phyloP scores from a whole-genome alignment of 2,329 filamentous ascomycete species.

The Fusarium temperatum region DNA sequence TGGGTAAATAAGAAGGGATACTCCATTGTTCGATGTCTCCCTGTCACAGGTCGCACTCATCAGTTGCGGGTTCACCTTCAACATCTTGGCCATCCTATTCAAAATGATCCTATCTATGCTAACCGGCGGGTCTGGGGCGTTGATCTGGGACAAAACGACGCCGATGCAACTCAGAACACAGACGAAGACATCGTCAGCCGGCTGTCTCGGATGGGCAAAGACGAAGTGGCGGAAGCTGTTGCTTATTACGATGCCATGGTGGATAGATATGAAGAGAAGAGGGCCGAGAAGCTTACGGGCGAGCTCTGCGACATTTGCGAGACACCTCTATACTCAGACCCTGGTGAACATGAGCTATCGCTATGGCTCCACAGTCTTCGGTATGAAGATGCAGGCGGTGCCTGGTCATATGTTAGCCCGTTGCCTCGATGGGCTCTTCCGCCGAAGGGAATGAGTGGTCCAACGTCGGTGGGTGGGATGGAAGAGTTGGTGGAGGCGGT shows the following conservation, averaged over 20 bases:
- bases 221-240: constrained; percentile 88
- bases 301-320: constrained; percentile 81
- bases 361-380: constrained; percentile 93
- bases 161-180: constrained; percentile 73
- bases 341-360: constrained; percentile 86
- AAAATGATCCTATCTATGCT: constrained; percentile 97
- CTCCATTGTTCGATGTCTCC: constrained; percentile 92
- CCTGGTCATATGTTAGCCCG: constrained; percentile 87
- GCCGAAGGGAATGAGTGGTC: constrained; percentile 75
- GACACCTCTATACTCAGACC: constrained; percentile 92
- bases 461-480: constrained; percentile 71
- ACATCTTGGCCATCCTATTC: constrained; percentile 92
- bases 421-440: constrained; percentile 89
- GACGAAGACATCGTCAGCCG: constrained; percentile 92
- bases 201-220: constrained; percentile 90
- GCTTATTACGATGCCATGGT: constrained; percentile 96
- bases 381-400: constrained; percentile 84
- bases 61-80: constrained; percentile 95
- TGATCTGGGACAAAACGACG: constrained; percentile 73
- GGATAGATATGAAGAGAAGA: constrained; percentile 86
- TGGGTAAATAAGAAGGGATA: constrained; percentile 76
- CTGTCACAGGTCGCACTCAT: constrained; percentile 92
- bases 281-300: constrained; percentile 93
- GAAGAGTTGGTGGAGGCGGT: constrained; percentile 67
- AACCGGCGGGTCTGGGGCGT: constrained; percentile 92